Base-by-base conservation (phyloP, 176 grass and related monocot genomes). In the Alloteropsis semialata region DNA sequence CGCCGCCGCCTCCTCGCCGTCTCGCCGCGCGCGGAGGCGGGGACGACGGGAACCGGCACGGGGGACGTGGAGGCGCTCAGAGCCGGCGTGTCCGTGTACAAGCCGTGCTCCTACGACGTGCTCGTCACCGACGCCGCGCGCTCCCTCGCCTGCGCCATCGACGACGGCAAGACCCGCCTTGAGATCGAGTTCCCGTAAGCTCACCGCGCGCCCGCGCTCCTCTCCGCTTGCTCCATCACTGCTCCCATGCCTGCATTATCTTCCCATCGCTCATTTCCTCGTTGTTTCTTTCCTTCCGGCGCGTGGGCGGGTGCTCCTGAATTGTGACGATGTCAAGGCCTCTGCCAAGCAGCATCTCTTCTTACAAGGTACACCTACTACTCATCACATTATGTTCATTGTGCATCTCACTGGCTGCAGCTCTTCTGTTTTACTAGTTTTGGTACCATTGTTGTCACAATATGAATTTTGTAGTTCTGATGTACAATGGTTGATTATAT, bases 171-270 rank as follows among this genome's bases (percentile, higher is more conserved):
- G 79, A 93, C 84, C 3, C 92, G 96, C 57, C 90, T 98, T 76
- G 96, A 95, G 89, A 93, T 98, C 53, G 96, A 98, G 60, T 98
- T 98, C 88, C 96, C 96, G 92, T 98, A 39, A 72, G 88, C 69
- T 1, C 12, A n/a, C n/a, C n/a, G n/a, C n/a, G n/a, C n/a, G n/a
- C n/a, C n/a, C n/a, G n/a, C n/a, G n/a, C 12, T 1, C 2, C 36
- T 32, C 6, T 55, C 19, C 8, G 24, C 32, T 51, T 38, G 30
- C 22, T 3, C 27, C 21, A 15, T 27, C 5, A 3, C 42, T 32
- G 5, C 27, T 3, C n/a, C 18, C 28, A 17, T 53, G 19, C 56
- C n/a, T 4, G 8, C 46, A 3, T 49, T 81, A 3, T 74, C 49
- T 62, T n/a, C 57, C 79, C 13, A 50, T 28, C 41, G 1, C 0